Evolutionary conservation across 2,329 filamentous ascomycete species (phyloP).

Genomic region (Magnaporthales sp.): DNA sequence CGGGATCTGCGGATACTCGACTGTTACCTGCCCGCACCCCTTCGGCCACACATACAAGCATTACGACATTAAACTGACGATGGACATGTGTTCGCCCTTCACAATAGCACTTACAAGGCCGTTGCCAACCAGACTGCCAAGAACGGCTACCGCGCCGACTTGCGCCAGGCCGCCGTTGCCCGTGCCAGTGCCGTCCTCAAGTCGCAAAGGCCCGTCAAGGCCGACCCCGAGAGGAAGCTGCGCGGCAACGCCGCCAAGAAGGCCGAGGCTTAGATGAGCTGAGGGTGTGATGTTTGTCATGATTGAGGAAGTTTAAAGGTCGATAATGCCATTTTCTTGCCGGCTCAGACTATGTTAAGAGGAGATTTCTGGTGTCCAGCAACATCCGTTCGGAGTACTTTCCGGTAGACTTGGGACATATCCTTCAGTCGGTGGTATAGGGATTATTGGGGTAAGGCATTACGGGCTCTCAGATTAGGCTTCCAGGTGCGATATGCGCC

Average conservation of each 20-base stretch:
- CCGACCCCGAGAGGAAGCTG: conserved; percentile 62
- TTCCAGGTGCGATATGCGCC: background rate
- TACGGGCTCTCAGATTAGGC: background rate
- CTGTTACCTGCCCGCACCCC: background rate
- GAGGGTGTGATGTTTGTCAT: background rate
- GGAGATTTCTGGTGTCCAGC: background rate
- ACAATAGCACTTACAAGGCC: conserved; percentile 73
- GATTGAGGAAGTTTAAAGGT: background rate
- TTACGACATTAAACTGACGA: conserved; percentile 11
- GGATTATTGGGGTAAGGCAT: background rate
- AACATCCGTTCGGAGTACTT: background rate
- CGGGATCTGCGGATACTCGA: conserved; percentile 3
- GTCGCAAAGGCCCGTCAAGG: conserved; percentile 73
- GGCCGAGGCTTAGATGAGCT: conserved; percentile 36
- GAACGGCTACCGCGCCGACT: conserved; percentile 75
- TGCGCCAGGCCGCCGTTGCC: conserved; percentile 70
- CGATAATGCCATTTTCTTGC: background rate
- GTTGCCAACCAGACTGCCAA: conserved; percentile 78
- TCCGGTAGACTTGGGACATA: background rate
- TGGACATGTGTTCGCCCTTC: conserved; percentile 10
- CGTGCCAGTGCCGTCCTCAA: conserved; percentile 79
- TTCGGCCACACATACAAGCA: background rate
- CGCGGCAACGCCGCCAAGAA: conserved; percentile 74
- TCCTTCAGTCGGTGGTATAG: background rate
- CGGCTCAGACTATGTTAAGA: background rate